Percentiles rank a stretch among this genome's conserved stretches.
Conservation (phyloP, 768 basidiomycete genomes). For the Hydnum rufescens region DNA sequence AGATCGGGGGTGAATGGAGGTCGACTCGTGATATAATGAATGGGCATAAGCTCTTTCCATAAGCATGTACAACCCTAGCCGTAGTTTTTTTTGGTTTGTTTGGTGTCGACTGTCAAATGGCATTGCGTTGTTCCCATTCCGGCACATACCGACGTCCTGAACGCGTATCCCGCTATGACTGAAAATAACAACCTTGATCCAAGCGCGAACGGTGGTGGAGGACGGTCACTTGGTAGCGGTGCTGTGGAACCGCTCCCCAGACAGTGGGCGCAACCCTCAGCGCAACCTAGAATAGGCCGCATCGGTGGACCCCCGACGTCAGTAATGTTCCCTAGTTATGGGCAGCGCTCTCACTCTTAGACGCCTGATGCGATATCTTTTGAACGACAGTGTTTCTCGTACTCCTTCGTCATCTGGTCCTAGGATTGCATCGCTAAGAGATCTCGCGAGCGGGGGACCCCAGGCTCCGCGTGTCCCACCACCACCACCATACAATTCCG, state of each 20-base stretch:
- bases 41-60: too few relatives aligned
- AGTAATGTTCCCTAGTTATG: background rate
- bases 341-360: too few relatives aligned
- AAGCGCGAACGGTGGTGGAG: conserved; percentile 18
- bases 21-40: too few relatives aligned
- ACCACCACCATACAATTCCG: too few relatives aligned
- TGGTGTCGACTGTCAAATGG: too few relatives aligned
- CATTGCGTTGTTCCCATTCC: too few relatives aligned
- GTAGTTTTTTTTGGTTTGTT: too few relatives aligned
- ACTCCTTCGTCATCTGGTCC: conserved; percentile 11
- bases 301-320: conserved; percentile 8
- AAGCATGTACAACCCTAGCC: too few relatives aligned
- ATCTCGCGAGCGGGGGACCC: conserved; percentile 14
- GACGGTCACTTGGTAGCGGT: conserved; percentile 31
- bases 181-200: conserved; percentile 8
- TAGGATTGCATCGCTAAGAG: conserved; percentile 22
- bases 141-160: too few relatives aligned
- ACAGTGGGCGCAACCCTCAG: conserved; percentile 11
- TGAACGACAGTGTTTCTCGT: background rate
- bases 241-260: conserved; percentile 29
- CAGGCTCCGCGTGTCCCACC: conserved; percentile 11
- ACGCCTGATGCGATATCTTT: too few relatives aligned
- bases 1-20: too few relatives aligned
- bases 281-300: conserved; percentile 8
- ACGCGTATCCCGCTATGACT: too few relatives aligned